Base-by-base conservation (phyloP, 148 eudicot genomes). In the Pharnaceum exiguum region DNA sequence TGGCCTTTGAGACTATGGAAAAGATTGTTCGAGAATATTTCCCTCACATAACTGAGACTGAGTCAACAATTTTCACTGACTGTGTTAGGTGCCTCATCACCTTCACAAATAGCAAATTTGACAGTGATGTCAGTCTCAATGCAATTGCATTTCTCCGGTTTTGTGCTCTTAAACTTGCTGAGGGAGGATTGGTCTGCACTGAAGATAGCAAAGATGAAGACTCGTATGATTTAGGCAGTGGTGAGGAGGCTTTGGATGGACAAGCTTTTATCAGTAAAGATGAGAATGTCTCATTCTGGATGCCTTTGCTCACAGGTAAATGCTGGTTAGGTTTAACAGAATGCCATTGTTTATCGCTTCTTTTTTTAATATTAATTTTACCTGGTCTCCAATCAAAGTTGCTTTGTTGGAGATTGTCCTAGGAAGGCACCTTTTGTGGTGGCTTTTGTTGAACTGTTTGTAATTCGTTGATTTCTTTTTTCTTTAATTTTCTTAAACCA, bases 1-100 rank as follows among this genome's bases (percentile, higher is more conserved):
- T 94, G 77, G 96, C 99, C 53, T 94, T 94, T 66, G 82, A 89
- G 75, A 94, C 99, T 17, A 86, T 94, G 95, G 99, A 94, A 71
- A 93, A 89, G 57, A 88, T 94, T 59, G 99, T 94, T 45, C 86
- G 96, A 38, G 99, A 94, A 72, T 94, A 86, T 66, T 86, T 94
- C 57, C 90, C 91, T 33, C 77, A 82, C 77, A 94, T 89, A 68
- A 89, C 99, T 27, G 99, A 94, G 84, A 89, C 95, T 2, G 99
- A 94, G 68, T 68, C 96, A 2, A 70, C 76, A 65, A 86, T 89
- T 62, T 86, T 94, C 68, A 94, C 96, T 3, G 96, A 94, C 67
- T 94, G 99, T 44, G 96, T 89, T 55, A 83, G 63, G 66, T 94
- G 99, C 74, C 93, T 94, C 74, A 77, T 94, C 70, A 80, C 99